These are phyloP conservation scores for Eucalyptus victrix DNA, from an alignment of 345 rosid species.

Conservation along the genomic window DNA sequence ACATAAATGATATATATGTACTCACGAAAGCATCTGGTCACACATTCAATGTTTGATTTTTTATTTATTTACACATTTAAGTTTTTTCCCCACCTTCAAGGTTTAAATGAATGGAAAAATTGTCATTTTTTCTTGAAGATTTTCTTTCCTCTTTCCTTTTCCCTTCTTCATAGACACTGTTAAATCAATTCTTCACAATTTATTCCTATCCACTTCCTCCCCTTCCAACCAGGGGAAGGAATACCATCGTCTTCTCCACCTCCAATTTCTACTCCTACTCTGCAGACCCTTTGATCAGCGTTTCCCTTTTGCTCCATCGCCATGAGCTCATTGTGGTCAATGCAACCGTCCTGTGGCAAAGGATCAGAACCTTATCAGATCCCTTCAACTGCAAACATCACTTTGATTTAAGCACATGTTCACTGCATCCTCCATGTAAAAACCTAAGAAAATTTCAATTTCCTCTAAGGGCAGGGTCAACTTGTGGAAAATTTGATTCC, in stretches of 20 bases:
- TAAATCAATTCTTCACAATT: neutral
- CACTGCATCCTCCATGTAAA: neutral
- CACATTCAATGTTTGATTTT: neutral
- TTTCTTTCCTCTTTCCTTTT: neutral
- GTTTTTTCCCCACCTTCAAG: neutral
- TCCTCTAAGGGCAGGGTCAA: neutral
- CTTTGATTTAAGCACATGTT: neutral
- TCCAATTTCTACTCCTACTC: neutral
- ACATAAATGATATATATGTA: neutral
- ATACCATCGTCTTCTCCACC: neutral
- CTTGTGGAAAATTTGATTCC: neutral
- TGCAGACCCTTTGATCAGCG: conserved; percentile 3
- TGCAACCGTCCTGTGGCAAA: conserved; percentile 41
- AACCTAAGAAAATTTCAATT: neutral
- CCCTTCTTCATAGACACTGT: neutral
- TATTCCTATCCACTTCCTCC: neutral
- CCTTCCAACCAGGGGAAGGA: neutral
- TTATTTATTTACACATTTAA: too few relatives aligned
- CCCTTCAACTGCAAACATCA: neutral
- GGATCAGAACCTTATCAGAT: neutral
- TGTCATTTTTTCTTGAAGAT: neutral
- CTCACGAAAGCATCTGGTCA: neutral
- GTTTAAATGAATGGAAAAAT: neutral
- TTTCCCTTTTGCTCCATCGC: conserved; percentile 50
- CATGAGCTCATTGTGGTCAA: conserved; percentile 50